phyloP scores from a whole-genome alignment of 2,329 filamentous ascomycete genomes.

The Coleophoma crateriformis region DNA sequence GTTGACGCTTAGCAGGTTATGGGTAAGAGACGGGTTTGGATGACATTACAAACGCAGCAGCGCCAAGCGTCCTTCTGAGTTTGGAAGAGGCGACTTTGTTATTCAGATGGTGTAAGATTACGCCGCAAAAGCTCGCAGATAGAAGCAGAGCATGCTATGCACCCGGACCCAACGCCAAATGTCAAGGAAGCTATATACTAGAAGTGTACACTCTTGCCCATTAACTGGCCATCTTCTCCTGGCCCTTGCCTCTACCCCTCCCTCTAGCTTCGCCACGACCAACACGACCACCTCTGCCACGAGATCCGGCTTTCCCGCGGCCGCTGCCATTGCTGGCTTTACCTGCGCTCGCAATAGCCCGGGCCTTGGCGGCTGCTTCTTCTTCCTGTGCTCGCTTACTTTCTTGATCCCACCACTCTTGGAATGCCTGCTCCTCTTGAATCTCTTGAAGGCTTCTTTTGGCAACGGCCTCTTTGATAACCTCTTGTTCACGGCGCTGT shows the following conservation, averaged over 20 bases:
- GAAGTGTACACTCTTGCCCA: background rate
- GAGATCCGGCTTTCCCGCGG: constrained; percentile 10
- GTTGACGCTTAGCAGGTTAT: no score
- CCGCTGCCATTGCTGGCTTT: constrained; percentile 11
- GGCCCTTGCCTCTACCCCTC: constrained; percentile 4
- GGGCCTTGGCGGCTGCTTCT: constrained; percentile 18
- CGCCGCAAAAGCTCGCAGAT: background rate
- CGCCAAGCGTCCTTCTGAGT: no score
- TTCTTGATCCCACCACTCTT: constrained; percentile 94
- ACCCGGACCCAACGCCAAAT: background rate
- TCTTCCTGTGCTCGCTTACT: constrained; percentile 62
- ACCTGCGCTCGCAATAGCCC: constrained; percentile 16
- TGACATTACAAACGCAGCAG: no score
- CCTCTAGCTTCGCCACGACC: constrained; percentile 8
- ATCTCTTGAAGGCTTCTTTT: constrained; percentile 92
- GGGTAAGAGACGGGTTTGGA: no score
- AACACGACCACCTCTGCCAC: constrained; percentile 12
- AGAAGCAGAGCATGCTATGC: background rate
- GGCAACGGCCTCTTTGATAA: constrained; percentile 75
- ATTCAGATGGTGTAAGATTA: background rate
- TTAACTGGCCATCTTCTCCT: background rate
- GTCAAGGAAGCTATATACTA: background rate
- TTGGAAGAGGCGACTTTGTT: no score
- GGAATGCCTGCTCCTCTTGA: constrained; percentile 93
- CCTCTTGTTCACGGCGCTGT: constrained; percentile 78